Evolutionary conservation across 306 rosid genomes (phyloP).

Genomic region (Boehmeria nivea): DNA sequence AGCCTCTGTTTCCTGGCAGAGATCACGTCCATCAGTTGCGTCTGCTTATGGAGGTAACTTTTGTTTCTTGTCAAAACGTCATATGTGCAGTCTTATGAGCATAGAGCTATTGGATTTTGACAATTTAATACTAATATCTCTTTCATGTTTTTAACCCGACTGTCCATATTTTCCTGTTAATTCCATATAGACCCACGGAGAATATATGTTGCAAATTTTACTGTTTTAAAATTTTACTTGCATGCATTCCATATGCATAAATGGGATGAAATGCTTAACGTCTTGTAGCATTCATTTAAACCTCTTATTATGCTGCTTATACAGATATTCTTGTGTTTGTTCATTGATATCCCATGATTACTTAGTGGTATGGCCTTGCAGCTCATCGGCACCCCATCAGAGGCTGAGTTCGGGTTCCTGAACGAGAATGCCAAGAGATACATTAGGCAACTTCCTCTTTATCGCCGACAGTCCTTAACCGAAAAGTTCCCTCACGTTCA

Average conservation of each 20-base stretch:
- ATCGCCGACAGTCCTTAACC: constrained; percentile 77
- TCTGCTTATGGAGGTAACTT: constrained; percentile 87
- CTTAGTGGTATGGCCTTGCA: no score
- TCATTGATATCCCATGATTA: background rate
- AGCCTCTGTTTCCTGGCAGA: constrained; percentile 92
- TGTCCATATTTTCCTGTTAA: background rate
- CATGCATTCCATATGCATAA: background rate
- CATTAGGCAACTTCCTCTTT: constrained; percentile 66
- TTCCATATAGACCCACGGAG: background rate
- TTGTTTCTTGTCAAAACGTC: background rate
- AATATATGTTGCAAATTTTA: background rate
- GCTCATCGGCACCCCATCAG: constrained; percentile 98
- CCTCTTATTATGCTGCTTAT: background rate
- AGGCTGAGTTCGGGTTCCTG: constrained; percentile 78
- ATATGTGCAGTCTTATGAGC: background rate
- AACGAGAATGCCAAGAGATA: constrained; percentile 97
- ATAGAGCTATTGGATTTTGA: background rate
- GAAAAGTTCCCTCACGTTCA: constrained; percentile 94
- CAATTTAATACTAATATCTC: background rate
- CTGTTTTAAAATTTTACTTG: background rate
- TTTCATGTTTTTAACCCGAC: background rate
- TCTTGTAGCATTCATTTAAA: background rate
- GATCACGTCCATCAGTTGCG: constrained; percentile 95
- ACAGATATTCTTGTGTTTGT: constrained; percentile 1
- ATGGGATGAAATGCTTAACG: background rate